These are phyloP conservation scores for Dendryphion nanum DNA, from an alignment of 2,329 filamentous ascomycete genomes.

Conservation along the genomic window DNA sequence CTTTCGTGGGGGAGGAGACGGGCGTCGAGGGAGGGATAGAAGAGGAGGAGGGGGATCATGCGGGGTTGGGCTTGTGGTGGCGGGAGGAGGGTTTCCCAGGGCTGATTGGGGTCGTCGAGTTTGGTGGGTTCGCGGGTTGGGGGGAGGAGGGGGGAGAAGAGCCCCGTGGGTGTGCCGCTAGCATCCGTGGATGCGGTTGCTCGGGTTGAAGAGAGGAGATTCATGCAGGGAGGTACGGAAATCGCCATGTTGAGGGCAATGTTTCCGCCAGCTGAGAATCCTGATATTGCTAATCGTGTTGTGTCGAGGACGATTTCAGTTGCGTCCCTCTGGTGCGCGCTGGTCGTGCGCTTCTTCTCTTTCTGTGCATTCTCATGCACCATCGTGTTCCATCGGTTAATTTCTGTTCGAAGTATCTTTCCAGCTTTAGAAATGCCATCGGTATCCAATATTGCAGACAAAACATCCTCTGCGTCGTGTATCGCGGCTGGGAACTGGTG, in stretches of 20 bases:
- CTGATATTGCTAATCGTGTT: constrained; percentile 41
- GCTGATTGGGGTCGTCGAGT: constrained; percentile 27
- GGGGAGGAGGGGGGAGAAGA: constrained; percentile 27
- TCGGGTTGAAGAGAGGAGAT: constrained; percentile 14
- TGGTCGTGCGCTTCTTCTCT: constrained; percentile 13
- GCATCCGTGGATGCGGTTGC: not conserved
- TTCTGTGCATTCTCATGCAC: constrained; percentile 17
- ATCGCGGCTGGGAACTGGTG: constrained; percentile 49
- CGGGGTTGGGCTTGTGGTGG: constrained; percentile 30
- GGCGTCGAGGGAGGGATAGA: constrained; percentile 45
- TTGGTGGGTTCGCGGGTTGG: constrained; percentile 27
- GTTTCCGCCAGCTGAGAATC: constrained; percentile 49
- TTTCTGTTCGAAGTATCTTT: constrained; percentile 32
- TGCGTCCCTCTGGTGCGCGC: constrained; percentile 16
- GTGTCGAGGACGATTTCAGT: constrained; percentile 38
- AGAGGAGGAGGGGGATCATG: constrained; percentile 42
- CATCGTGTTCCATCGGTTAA: constrained; percentile 33
- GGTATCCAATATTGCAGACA: constrained; percentile 43
- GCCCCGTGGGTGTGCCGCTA: not conserved
- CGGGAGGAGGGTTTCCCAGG: constrained; percentile 40
- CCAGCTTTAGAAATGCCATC: constrained; percentile 30
- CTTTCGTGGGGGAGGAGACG: constrained; percentile 43
- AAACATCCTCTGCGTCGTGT: constrained; percentile 48
- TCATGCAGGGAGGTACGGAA: constrained; percentile 30
- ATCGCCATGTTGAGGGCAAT: constrained; percentile 47